Evolutionary conservation across 257 asterid species (phyloP), one percentile per base, ranked within the genome.

Genomic region (Ligustrum vulgare): DNA sequence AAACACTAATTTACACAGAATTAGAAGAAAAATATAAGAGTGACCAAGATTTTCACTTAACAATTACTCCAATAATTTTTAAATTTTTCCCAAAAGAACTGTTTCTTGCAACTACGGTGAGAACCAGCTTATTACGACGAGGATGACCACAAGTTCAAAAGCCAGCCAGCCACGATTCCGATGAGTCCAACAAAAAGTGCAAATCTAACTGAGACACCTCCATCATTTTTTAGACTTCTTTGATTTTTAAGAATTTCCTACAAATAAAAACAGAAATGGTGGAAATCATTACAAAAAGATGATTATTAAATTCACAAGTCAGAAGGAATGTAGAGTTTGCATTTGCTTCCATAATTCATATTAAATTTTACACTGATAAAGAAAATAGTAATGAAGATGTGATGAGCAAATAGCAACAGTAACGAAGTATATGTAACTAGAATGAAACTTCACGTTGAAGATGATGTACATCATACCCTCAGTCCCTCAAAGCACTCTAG

Each of bases 151-250:
- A 81, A 72, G 49, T 86, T 84, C 62, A 84, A 47, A 33, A 86
- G 72, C 23, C 80, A 81, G 32, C 90, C 90, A 73, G 77, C 67
- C 51, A 69, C 67, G 12, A 80, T 62, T 60, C 90, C 88, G 51
- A 86, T 73, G 35, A 86, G 37, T 45, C 86, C 90, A 75, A 84
- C 85, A 37, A 81, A 32, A 77, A 83, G 75, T 22, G 85, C 74
- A 70, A 78, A 79, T 77, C 43, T 78, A 56, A 86, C 2, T 13
- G 90, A 81, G 63, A 84, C 69, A 73, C 81, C 88, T 34, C 23
- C 8, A 3, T 6, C 74, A 8, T 35, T 64, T 70, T 78, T 80
- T 13, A 73, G 73, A 51, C 32, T 70, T 49, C 75, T 82, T 70
- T 80, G 72, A 67, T 70, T 78, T 70, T 80, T 86, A 45, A 75